Evolutionary conservation across 2,329 filamentous ascomycete genomes (phyloP), one percentile per base, ranked within the genome.

Genomic region (Aspergillus sp.): DNA sequence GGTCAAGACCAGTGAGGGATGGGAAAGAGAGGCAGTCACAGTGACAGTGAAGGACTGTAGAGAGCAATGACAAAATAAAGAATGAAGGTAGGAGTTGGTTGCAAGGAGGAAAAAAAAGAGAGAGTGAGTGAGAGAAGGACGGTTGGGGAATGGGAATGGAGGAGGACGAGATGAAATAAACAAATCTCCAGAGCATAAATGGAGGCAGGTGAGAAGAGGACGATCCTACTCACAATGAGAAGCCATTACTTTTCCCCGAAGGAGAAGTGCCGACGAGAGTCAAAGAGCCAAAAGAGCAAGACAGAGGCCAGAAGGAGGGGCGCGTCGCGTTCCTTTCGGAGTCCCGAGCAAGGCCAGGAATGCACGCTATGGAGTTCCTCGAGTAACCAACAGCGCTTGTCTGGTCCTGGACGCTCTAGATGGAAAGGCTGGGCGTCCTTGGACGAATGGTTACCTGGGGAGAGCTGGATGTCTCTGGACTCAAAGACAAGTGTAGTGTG

Each of bases 111-210:
- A 31, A 9, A 59, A 56, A 59, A 54, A 66, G 57, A 62, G 50
- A 47, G 54, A 50, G 50, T 58, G 52, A 62, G 60, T 51, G 54
- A 57, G 39, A 67, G 51, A 50, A 46, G 64, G 70, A 62, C 64
- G 63, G 64, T 64, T 66, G 64, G 63, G 59, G 58, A 66, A 66
- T 66, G 61, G 60, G 60, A 67, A 68, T 68, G 61, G 61, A 66
- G 71, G 69, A 68, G 66, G 70, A 68, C 63, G 70, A 69, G 68
- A 65, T 74, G 66, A 75, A 75, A 75, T 75, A 75, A 74, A 73
- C 71, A 71, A 73, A 72, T 69, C 51, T 61, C 60, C 62, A 57
- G 59, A 64, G 61, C 65, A 70, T 69, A 68, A 63, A 70, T 67
- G 64, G 53, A 54, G 64, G 62, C 59, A 50, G 61, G 61, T 54